Evolutionary conservation across 352 stramenopile species (phyloP).

Genomic region (Phytophthora ohioensis): DNA sequence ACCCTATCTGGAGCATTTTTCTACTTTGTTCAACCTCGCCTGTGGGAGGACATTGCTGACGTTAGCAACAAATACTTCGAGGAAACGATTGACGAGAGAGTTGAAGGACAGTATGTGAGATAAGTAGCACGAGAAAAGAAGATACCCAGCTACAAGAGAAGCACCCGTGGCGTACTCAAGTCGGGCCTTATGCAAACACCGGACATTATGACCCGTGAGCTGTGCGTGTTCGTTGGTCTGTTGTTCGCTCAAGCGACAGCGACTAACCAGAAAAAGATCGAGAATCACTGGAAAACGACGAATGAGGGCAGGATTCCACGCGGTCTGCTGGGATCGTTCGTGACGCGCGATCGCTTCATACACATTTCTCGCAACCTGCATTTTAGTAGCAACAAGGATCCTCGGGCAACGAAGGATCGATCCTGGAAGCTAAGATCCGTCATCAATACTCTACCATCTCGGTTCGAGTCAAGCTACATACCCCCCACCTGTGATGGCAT

Average conservation of each 20-base stretch:
- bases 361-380: constrained; percentile 7
- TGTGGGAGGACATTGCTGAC: constrained; percentile 7
- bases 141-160: neutral
- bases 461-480: neutral
- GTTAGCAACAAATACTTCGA: constrained; percentile 1
- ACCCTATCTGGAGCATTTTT: constrained; percentile 2
- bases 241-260: neutral
- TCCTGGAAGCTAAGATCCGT: constrained; percentile 5
- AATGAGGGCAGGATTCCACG: neutral
- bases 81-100: neutral
- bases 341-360: constrained; percentile 11
- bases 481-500: neutral
- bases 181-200: neutral
- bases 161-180: neutral
- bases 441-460: neutral
- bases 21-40: neutral
- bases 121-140: constrained; percentile 1
- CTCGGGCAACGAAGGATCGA: neutral
- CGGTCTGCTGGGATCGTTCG: neutral
- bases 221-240: constrained; percentile 1
- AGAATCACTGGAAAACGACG: constrained; percentile 4
- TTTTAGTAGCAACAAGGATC: constrained; percentile 3
- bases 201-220: neutral
- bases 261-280: constrained; percentile 1
- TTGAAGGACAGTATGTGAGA: neutral